Evolutionary conservation across 805 yeast species (phyloP).

Genomic region (Wickerhamiella australiensis): DNA sequence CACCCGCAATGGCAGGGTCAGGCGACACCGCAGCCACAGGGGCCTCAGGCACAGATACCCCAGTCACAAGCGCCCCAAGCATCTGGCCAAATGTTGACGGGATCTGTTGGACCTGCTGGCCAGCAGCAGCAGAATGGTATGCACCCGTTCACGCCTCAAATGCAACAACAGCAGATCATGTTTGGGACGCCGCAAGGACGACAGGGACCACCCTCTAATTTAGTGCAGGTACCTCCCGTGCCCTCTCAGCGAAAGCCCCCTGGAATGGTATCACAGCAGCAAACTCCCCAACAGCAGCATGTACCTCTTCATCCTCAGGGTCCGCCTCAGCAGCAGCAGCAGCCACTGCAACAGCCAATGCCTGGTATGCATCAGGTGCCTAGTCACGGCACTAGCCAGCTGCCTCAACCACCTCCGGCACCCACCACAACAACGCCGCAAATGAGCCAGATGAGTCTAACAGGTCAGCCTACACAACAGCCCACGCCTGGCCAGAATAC

Average conservation of each 20-base stretch:
- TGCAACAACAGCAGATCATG: conserved; percentile 9
- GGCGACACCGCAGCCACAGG: conserved; percentile 13
- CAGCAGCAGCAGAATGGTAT: background rate
- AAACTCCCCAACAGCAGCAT: background rate
- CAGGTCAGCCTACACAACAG: background rate
- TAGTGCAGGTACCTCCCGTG: conserved; percentile 8
- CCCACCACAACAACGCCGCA: background rate
- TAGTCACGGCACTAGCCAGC: background rate
- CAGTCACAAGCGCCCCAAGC: conserved; percentile 16
- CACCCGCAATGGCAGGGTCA: conserved; percentile 7
- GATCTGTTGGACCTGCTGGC: background rate
- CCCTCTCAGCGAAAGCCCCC: conserved; percentile 3
- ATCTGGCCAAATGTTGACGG: background rate
- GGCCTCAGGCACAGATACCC: conserved; percentile 15
- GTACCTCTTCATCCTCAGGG: background rate
- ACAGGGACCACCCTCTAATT: conserved; percentile 9
- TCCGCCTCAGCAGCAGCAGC: background rate
- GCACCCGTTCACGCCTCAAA: conserved; percentile 1
- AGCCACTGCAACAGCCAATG: background rate
- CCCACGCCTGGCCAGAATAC: background rate
- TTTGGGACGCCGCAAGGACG: background rate
- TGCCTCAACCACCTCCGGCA: background rate
- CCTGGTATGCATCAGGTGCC: background rate
- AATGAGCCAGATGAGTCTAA: background rate
- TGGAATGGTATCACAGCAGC: conserved; percentile 8